A percentile compares a stretch with the other conserved stretches of the same genome.
These are phyloP conservation scores for Nicotiana knightiana DNA, from an alignment of 257 asterid species.

Conservation along the genomic window DNA sequence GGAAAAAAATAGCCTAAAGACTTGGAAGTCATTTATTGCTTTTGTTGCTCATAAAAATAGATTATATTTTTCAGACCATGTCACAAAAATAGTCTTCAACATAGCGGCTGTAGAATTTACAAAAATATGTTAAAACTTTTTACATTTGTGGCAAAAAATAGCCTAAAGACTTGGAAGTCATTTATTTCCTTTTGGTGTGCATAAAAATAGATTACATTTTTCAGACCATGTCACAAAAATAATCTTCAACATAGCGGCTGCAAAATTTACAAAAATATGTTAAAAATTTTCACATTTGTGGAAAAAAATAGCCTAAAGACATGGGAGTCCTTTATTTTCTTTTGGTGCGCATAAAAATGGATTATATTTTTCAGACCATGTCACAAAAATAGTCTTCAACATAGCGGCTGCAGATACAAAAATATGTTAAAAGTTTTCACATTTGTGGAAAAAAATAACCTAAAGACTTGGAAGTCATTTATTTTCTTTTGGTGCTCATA, in stretches of 20 bases:
- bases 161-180: too few relatives aligned
- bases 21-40: too few relatives aligned
- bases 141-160: too few relatives aligned
- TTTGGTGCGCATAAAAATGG: neutral
- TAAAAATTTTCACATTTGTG: too few relatives aligned
- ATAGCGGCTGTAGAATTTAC: neutral
- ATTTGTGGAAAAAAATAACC: too few relatives aligned
- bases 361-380: neutral
- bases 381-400: neutral
- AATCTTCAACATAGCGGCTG: neutral
- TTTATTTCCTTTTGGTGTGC: neutral
- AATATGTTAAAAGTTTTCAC: neutral
- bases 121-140: neutral
- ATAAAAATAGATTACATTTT: neutral
- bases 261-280: neutral
- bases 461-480: too few relatives aligned
- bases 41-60: neutral
- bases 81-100: neutral
- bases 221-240: neutral
- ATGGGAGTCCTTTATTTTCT: neutral
- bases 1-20: too few relatives aligned
- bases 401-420: neutral
- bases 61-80: neutral
- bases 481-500: too few relatives aligned
- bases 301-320: too few relatives aligned